These are phyloP conservation scores for Lasiosphaeria miniovina DNA, from an alignment of 495 filamentous ascomycete genomes.

Conservation along the genomic window DNA sequence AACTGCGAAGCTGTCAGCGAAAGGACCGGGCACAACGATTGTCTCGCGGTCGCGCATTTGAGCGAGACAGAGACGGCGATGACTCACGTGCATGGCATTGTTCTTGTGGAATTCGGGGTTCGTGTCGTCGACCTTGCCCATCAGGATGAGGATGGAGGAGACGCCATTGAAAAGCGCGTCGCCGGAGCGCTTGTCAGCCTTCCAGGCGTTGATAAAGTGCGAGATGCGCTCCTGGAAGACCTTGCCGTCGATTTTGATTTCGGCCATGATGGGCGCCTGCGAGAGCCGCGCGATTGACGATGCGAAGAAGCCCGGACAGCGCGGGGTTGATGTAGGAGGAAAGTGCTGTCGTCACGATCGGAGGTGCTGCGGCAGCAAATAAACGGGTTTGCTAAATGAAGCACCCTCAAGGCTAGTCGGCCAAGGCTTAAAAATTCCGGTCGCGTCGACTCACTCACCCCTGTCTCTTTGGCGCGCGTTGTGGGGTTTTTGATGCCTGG, in stretches of 20 bases:
- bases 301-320: neutral
- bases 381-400: neutral
- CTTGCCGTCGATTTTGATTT: slow-evolving; percentile 85
- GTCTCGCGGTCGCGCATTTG: neutral
- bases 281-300: slow-evolving; percentile 26
- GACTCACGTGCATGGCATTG: slow-evolving; percentile 87
- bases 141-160: slow-evolving; percentile 78
- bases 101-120: slow-evolving; percentile 82
- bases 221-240: slow-evolving; percentile 89
- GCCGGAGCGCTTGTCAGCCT: slow-evolving; percentile 81
- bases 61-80: neutral
- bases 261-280: slow-evolving; percentile 48
- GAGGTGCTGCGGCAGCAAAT: slow-evolving; percentile 19
- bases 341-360: slow-evolving; percentile 15
- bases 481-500: slow-evolving; percentile 6
- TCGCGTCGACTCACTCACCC: slow-evolving; percentile 9
- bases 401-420: slow-evolving; percentile 9
- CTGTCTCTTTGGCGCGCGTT: slow-evolving; percentile 4
- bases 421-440: slow-evolving; percentile 12
- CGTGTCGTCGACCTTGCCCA: slow-evolving; percentile 87
- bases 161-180: slow-evolving; percentile 80
- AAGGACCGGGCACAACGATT: neutral
- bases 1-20: slow-evolving; percentile 58
- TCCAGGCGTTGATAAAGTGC: slow-evolving; percentile 86
- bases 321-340: slow-evolving; percentile 13